Conservation (phyloP, 2,329 filamentous ascomycete genomes). For the Byssothecium circinans region DNA sequence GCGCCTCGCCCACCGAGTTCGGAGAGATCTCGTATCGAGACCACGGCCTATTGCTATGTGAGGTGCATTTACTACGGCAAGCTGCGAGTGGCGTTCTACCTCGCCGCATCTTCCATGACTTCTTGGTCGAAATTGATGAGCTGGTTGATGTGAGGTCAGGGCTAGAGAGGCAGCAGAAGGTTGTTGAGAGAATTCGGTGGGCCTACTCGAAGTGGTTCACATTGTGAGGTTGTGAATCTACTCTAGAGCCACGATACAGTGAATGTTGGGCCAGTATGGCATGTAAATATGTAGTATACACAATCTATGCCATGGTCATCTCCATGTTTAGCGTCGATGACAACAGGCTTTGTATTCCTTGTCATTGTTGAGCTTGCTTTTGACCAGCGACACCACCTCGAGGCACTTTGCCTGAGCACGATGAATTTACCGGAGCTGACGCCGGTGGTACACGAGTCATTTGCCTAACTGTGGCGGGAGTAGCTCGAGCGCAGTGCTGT, state of each 20-base stretch:
- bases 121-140: constrained; percentile 84
- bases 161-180: constrained; percentile 74
- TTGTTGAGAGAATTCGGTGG: constrained; percentile 85
- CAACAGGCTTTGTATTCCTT: no score
- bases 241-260: no score
- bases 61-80: constrained; percentile 79
- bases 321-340: no score
- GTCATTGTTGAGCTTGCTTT: no score
- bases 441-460: not conserved
- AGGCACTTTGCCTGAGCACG: no score
- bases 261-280: not conserved
- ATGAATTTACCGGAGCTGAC: no score
- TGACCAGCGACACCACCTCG: no score
- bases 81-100: constrained; percentile 70
- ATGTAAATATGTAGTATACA: not conserved
- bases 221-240: constrained; percentile 13
- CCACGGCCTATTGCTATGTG: constrained; percentile 85
- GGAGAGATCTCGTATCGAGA: constrained; percentile 87
- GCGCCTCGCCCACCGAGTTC: constrained; percentile 63
- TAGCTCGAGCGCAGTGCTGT: not conserved
- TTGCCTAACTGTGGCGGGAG: not conserved
- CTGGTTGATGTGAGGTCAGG: constrained; percentile 78
- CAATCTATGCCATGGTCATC: no score
- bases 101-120: constrained; percentile 75
- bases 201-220: constrained; percentile 76